These are phyloP conservation scores for Brettanomyces nanus DNA, from an alignment of 805 yeast species.

Conservation along the genomic window DNA sequence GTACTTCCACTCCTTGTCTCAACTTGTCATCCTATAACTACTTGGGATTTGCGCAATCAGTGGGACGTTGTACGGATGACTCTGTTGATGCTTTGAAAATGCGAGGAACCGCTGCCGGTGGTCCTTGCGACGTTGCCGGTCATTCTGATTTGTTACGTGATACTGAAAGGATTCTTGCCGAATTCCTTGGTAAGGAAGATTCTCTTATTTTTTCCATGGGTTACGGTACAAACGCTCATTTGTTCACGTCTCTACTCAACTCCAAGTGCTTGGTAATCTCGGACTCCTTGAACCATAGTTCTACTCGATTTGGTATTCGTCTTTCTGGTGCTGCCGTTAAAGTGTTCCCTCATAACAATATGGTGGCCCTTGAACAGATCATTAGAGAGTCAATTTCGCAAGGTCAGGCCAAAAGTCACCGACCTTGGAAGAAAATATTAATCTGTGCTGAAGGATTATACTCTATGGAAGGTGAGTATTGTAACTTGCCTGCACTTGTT, in stretches of 20 bases:
- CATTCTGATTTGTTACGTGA: slow-evolving; percentile 63
- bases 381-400: slow-evolving; percentile 80
- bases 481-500: slow-evolving; percentile 69
- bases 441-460: slow-evolving; percentile 89
- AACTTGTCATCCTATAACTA: slow-evolving; percentile 90
- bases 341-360: slow-evolving; percentile 87
- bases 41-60: slow-evolving; percentile 93
- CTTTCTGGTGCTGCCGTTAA: slow-evolving; percentile 88
- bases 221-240: slow-evolving; percentile 87
- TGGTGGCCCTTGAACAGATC: slow-evolving; percentile 66
- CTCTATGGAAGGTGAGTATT: slow-evolving; percentile 88
- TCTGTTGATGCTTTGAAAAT: slow-evolving; percentile 56
- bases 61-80: slow-evolving; percentile 80
- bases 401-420: slow-evolving; percentile 91
- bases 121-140: slow-evolving; percentile 70
- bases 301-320: slow-evolving; percentile 91
- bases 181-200: slow-evolving; percentile 86
- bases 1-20: slow-evolving; percentile 67
- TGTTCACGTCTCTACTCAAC: slow-evolving; percentile 78
- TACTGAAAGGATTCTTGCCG: slow-evolving; percentile 73
- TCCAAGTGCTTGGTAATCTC: slow-evolving; percentile 84
- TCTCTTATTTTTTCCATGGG: slow-evolving; percentile 88
- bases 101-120: slow-evolving; percentile 72
- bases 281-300: slow-evolving; percentile 92
- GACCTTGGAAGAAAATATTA: slow-evolving; percentile 89